Conservation (phyloP, 257 asterid species). For the Solanum infundibuliforme region DNA sequence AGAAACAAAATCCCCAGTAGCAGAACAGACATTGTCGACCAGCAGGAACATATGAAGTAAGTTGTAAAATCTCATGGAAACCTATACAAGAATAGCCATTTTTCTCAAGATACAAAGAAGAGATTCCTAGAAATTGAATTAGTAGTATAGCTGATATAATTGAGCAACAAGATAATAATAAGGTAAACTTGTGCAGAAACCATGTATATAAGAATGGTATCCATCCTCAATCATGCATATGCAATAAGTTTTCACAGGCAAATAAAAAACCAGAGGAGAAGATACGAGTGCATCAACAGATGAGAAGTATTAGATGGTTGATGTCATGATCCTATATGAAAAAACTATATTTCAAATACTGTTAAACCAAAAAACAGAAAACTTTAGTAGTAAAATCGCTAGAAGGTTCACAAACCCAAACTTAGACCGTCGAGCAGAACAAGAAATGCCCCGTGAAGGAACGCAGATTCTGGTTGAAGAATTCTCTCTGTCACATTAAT, state of each 20-base stretch:
- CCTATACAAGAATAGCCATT: neutral
- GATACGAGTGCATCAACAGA: neutral
- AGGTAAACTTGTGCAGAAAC: neutral
- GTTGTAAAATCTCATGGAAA: neutral
- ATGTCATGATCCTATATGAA: neutral
- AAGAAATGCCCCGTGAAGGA: conserved; percentile 79
- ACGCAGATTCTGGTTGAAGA: conserved; percentile 57
- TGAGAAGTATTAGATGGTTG: neutral
- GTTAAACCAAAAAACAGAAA: neutral
- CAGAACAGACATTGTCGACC: neutral
- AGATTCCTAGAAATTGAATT: neutral
- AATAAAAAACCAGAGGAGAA: neutral
- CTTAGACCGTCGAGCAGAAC: conserved; percentile 76
- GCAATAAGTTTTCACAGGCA: neutral
- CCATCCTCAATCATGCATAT: neutral
- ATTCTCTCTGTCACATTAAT: conserved; percentile 44
- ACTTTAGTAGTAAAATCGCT: neutral
- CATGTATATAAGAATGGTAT: neutral
- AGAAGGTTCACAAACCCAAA: conserved; percentile 40
- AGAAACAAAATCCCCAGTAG: neutral
- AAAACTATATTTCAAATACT: neutral
- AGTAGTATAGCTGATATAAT: neutral
- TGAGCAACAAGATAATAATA: neutral
- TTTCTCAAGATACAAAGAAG: neutral
- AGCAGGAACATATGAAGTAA: neutral